Evolutionary conservation across 208 protist genomes (phyloP).

Genomic region (Leishmania braziliensis): DNA sequence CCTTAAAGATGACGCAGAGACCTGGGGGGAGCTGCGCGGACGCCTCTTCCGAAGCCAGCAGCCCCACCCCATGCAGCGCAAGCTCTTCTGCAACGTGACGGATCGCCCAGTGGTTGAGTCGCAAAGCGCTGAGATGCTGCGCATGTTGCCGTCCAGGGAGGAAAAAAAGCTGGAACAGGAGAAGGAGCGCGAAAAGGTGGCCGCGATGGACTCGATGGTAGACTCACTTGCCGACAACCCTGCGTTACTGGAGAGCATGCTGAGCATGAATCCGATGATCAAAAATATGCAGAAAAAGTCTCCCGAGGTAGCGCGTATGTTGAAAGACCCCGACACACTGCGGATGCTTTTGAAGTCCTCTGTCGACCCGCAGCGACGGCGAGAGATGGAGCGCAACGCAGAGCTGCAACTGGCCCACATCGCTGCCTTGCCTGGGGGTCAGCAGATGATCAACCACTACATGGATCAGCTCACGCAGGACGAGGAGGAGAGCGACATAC

Average conservation of each 20-base stretch:
- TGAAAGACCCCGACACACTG: conserved; percentile 74
- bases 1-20: conserved; percentile 43
- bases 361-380: conserved; percentile 66
- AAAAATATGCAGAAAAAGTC: conserved; percentile 54
- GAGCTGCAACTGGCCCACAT: conserved; percentile 76
- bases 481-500: conserved; percentile 9
- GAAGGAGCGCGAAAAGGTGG: conserved; percentile 43
- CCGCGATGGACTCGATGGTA: conserved; percentile 72
- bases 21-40: conserved; percentile 39
- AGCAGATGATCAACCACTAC: conserved; percentile 68
- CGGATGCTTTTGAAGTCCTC: conserved; percentile 72
- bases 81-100: conserved; percentile 68
- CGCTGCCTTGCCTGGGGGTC: conserved; percentile 59
- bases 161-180: conserved; percentile 33
- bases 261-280: conserved; percentile 45
- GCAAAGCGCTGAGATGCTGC: conserved; percentile 50
- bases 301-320: conserved; percentile 53
- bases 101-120: conserved; percentile 26
- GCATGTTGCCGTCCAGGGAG: conserved; percentile 39
- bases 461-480: conserved; percentile 40
- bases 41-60: conserved; percentile 18
- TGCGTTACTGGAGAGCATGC: conserved; percentile 49
- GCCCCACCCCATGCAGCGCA: conserved; percentile 36
- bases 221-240: conserved; percentile 71
- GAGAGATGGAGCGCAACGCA: conserved; percentile 51